A percentile compares a stretch with the other conserved stretches of the same genome.
Conservation (phyloP, 805 yeast genomes). For the Myxozyma neotropica region DNA sequence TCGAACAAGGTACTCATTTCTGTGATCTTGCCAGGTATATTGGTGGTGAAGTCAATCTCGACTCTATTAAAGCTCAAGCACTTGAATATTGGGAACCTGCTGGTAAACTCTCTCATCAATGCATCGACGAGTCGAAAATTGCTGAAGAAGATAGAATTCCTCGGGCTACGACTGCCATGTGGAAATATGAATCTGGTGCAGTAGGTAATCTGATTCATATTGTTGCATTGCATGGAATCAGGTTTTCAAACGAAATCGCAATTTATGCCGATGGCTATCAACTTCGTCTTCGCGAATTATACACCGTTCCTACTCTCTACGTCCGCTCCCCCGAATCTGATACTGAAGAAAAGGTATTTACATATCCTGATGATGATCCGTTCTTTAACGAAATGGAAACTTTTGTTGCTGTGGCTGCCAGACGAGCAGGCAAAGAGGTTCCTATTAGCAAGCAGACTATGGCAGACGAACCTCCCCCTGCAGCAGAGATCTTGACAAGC, state of each 20-base stretch:
- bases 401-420: conserved; percentile 22
- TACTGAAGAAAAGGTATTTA: conserved; percentile 21
- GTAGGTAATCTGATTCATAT: conserved; percentile 33
- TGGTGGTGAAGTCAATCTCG: conserved; percentile 32
- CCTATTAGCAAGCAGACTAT: too few species aligned
- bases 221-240: conserved; percentile 32
- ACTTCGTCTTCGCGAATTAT: conserved; percentile 31
- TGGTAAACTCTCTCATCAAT: too few species aligned
- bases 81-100: conserved; percentile 30
- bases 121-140: too few species aligned
- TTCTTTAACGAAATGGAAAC: conserved; percentile 29
- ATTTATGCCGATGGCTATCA: conserved; percentile 35
- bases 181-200: conserved; percentile 31
- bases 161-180: conserved; percentile 32
- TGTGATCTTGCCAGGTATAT: conserved; percentile 32
- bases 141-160: conserved; percentile 31
- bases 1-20: conserved; percentile 36
- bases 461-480: conserved; percentile 4
- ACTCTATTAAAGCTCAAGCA: conserved; percentile 25
- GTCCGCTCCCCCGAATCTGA: conserved; percentile 29
- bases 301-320: conserved; percentile 29
- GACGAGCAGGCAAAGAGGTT: conserved; percentile 5
- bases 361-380: conserved; percentile 30
- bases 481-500: conserved; percentile 19
- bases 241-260: conserved; percentile 31